Percentiles rank a stretch among this genome's conserved stretches.
phyloP scores from a whole-genome alignment of 2,329 filamentous ascomycete species.

The Penicillium oxalicum region DNA sequence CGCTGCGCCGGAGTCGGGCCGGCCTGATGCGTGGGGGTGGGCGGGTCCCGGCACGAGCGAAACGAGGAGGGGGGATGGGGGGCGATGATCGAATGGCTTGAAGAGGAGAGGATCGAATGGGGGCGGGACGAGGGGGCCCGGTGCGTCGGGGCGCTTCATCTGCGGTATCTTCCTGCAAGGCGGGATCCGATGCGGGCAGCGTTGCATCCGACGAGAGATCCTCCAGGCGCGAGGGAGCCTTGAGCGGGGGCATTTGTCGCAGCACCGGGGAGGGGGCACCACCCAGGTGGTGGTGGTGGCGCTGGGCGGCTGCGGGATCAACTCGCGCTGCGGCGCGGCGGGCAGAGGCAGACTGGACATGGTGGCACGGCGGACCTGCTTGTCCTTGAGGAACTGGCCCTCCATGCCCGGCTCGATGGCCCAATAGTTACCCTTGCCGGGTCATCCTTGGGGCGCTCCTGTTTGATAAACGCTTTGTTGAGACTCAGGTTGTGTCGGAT shows the following conservation, averaged over 20 bases:
- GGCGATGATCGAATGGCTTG: conserved; percentile 79
- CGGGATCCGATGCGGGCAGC: conserved; percentile 64
- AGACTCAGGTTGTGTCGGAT: conserved; percentile 96
- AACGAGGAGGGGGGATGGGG: conserved; percentile 59
- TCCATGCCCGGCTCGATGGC: conserved; percentile 86
- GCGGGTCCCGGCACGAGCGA: conserved; percentile 61
- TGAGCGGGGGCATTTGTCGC: conserved; percentile 14
- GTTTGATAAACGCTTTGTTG: conserved; percentile 94
- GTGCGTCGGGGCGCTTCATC: conserved; percentile 37
- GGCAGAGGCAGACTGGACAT: conserved; percentile 41
- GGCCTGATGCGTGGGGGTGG: conserved; percentile 59
- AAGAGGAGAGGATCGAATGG: conserved; percentile 44
- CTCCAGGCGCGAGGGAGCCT: conserved; percentile 23
- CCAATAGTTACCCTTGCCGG: conserved; percentile 98
- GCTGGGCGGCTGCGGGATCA: conserved; percentile 26
- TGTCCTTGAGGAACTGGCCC: conserved; percentile 82
- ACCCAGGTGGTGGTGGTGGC: conserved; percentile 31
- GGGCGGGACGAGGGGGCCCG: conserved; percentile 20
- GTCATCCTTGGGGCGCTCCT: conserved; percentile 92
- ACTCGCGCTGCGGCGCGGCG: conserved; percentile 27
- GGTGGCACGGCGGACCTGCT: conserved; percentile 49
- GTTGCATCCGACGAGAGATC: conserved; percentile 74
- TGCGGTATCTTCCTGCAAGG: conserved; percentile 49
- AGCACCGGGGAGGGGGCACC: conserved; percentile 25
- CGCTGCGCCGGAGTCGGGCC: conserved; percentile 60